Evolutionary conservation across 805 yeast species (phyloP), one percentile per base, ranked within the genome.

Genomic region (Debaryomyces maramus): DNA sequence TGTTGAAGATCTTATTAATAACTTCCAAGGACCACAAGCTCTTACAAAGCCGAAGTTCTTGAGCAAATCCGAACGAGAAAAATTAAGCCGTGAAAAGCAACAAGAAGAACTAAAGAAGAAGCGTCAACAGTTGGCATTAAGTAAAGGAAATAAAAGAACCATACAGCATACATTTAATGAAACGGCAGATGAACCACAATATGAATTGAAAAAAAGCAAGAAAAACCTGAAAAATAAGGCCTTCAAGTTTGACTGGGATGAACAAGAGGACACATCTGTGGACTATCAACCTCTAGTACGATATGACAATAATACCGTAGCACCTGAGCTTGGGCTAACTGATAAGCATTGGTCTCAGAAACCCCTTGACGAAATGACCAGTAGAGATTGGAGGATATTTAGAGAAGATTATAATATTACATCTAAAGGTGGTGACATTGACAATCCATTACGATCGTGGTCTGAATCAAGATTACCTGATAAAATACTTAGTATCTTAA

Each of bases 341-440:
- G 55, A 44, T 15, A 52, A 39, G 48, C 81, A 73, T 40, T 93
- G 98, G 98, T 63, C 79, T 0, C 72, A 79, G 29, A 93, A 91
- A 52, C 58, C 75, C 0, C 60, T 81, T 2, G 60, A 60, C 0
- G 72, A 77, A 29, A 89, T 91, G 98, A 77, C 78, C 0, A 67
- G 72, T 0, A 70, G 97, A 46, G 98, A 93, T 59, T 91, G 98
- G 98, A 72, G 96, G 41, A 83, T 88, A 23, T 69, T 91, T 58
- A 76, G 75, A 47, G 95, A 88, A 51, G 96, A 90, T 48, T 86
- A 68, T 56, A 76, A 76, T 48, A 87, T 91, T 16, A 64, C 72
- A 1, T 67, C 78, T 0, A 81, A 77, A 47, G 78, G 78, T 6
- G 46, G 45, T 3, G 55, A 60, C 27, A 51, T 70, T 2, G 65